A percentile compares a stretch with the other conserved stretches of the same genome.
Evolutionary conservation across 345 rosid genomes (phyloP).

Genomic region (Crucihimalaya himalaica): DNA sequence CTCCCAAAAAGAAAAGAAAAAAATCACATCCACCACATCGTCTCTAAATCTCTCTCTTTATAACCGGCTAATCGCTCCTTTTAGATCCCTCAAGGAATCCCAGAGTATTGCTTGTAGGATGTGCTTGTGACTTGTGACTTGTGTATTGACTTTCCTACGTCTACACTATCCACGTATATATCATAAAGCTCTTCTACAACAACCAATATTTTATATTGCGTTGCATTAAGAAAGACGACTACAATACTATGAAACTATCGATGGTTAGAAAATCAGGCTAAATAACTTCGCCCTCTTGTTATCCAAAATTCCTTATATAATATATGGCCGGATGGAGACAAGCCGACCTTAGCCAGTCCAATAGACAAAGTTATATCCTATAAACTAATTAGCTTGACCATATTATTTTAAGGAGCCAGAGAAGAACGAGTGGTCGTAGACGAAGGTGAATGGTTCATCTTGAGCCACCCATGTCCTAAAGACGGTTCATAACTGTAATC

Average conservation of each 20-base stretch:
- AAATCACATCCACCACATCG: too few species aligned
- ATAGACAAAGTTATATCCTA: background rate
- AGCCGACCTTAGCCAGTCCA: conserved; percentile 9
- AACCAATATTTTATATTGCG: background rate
- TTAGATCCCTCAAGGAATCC: too few species aligned
- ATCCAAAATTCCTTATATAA: background rate
- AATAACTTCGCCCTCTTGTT: background rate
- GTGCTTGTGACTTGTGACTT: too few species aligned
- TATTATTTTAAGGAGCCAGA: background rate
- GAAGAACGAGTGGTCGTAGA: background rate
- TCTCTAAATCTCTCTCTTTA: too few species aligned
- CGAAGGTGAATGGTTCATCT: conserved; percentile 1
- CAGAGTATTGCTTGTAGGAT: too few species aligned
- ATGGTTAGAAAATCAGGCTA: background rate
- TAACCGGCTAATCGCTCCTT: too few species aligned
- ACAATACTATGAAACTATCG: background rate
- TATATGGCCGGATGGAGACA: background rate
- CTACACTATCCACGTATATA: background rate
- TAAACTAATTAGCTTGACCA: background rate
- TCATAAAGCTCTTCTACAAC: background rate
- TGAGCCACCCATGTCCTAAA: background rate
- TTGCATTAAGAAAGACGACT: background rate
- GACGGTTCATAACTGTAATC: conserved; percentile 4
- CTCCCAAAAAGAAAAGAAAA: too few species aligned
- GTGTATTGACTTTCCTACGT: background rate